A percentile compares a stretch with the other conserved stretches of the same genome.
Evolutionary conservation across 2,329 filamentous ascomycete species (phyloP).

Genomic region (Cercospora nicotianae): DNA sequence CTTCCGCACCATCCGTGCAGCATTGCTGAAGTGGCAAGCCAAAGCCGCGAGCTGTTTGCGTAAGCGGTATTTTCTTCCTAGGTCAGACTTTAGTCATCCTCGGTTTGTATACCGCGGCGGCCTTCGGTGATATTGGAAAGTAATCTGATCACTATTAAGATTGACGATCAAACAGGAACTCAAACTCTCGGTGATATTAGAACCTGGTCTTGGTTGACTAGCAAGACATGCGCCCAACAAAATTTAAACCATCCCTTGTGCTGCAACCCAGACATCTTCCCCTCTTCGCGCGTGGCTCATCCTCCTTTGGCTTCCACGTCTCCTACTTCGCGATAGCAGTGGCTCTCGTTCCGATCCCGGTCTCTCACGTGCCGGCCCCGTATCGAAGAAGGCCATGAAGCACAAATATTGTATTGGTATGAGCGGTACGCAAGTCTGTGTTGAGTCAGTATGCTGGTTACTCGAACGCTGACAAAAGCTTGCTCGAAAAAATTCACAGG

Average conservation of each 20-base stretch:
- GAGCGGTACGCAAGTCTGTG: background rate
- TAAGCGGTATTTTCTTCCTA: background rate
- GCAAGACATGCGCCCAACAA: background rate
- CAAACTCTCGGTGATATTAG: background rate
- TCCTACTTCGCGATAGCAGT: background rate
- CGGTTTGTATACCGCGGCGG: background rate
- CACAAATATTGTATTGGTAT: background rate
- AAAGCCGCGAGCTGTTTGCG: background rate
- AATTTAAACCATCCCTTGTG: background rate
- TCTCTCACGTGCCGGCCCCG: background rate
- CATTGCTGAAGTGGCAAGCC: background rate
- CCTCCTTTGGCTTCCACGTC: background rate
- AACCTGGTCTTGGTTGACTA: background rate
- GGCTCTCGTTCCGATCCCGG: background rate
- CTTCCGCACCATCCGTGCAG: background rate
- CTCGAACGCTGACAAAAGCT: background rate
- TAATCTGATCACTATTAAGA: background rate
- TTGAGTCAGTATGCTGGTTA: background rate
- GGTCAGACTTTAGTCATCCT: background rate
- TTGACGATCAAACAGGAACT: background rate
- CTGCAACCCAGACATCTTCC: background rate
- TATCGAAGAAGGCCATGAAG: constrained; percentile 3
- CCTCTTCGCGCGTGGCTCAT: background rate
- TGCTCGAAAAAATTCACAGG: background rate
- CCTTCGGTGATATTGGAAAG: background rate